Evolutionary conservation across 192 early-diverging fungal genomes (phyloP), one percentile per base, ranked within the genome.

Genomic region (Podila horticola): DNA sequence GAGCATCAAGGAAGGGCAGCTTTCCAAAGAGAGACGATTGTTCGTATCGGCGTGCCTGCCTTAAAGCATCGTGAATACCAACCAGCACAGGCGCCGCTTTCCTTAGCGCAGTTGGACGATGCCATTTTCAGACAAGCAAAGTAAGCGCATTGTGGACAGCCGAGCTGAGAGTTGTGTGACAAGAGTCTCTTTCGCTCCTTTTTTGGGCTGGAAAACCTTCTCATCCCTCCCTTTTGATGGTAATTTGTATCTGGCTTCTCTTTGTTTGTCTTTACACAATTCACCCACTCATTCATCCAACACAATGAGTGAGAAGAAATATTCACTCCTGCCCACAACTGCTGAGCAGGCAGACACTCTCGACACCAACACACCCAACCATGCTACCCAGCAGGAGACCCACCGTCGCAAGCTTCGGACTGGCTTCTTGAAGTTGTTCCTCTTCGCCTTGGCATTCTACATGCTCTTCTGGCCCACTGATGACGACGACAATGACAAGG

Each of bases 301-400:
- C 31, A 58, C 17, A 67, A 76, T 71, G 69, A 71, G 69, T 29
- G 74, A 76, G 67, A 76, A 76, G 20, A 59, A 38, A 28, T 70
- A 76, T 33, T 52, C 67, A 6, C 64, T 67, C 30, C 29, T 79
- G 22, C 75, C 75, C 30, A 71, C 68, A 28, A 71, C 68, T 24
- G 58, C 64, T 20, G 72, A 74, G 30, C 33, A 67, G 20, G 60
- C 66, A 13, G 49, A 45, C 7, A 28, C 52, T 19, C 52, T 55
- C n/a, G 52, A 55, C 0, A 55, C 22, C 9, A 22, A 30, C 5
- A 50, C 65, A 1, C 1, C 15, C 20, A 63, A 29, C 62, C 20
- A 33, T 29, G n/a, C 4, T 36, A 11, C 55, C 2, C 33, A 52
- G 26, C 30, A 41, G 10, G 34, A 57, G 30, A 41, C 69, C 5